Evolutionary conservation across 2,329 filamentous ascomycete species (phyloP), one percentile per base, ranked within the genome.

Genomic region (Colletotrichum paranaense): DNA sequence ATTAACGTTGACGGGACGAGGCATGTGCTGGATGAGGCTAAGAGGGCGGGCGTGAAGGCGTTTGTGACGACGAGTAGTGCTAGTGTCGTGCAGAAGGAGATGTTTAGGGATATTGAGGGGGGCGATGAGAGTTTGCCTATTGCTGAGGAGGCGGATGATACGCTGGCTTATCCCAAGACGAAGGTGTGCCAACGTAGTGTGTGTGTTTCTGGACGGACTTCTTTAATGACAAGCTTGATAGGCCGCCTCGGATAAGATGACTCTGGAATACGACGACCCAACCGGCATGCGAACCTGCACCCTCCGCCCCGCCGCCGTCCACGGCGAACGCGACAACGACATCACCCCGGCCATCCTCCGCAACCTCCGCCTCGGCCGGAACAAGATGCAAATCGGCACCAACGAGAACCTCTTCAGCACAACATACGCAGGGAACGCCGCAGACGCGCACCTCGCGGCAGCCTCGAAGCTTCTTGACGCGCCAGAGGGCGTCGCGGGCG

Each of bases 1-100:
- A 86, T 93, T 63, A 93, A 93, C 79, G 88, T 92, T 19, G 86
- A 89, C 19, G 92, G 92, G 22, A 92, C 92, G 12, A 83, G 82
- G 73, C 89, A 90, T 60, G 81, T 93, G 30, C 81, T 93, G 26
- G 85, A 88, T 9, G 88, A 88, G 14, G 85, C 88, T 9, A 83
- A 84, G 75, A 24, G 22, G 12, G 83, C 84, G 42, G 74, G 69
- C 2, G 90, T 89, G 71, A 88, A 85, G 77, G 89, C 86, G 0
- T 88, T 93, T 73, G 88, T 93, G 56, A 92, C 91, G 79, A 93
- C 91, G 24, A 91, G 89, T 77, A 90, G 87, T 72, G 87, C 88
- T 55, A 91, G 90, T 5, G 90, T 92, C 16, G 82, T 92, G 30
- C 86, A 76, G 74, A 73, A 90, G 73, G 91, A 92, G 78, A 90